Evolutionary conservation across 192 early-diverging fungal genomes (phyloP).

Genomic region (Coemansia sp.): DNA sequence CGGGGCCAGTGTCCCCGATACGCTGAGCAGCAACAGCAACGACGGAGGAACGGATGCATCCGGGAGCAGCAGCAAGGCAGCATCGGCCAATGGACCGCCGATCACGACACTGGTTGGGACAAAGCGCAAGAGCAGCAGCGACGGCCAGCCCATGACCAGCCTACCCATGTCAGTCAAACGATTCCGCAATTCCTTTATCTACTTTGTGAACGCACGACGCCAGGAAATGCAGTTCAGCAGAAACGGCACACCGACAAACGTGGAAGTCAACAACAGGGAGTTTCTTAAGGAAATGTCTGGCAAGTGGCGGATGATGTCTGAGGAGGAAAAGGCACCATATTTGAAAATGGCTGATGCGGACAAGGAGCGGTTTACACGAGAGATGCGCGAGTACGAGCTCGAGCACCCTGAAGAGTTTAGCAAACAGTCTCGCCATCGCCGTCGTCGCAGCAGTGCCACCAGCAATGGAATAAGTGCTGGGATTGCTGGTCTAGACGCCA

Average conservation of each 20-base stretch:
- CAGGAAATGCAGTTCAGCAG: slow-evolving; percentile 19
- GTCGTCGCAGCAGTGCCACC: slow-evolving; percentile 33
- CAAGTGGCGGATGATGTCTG: slow-evolving; percentile 42
- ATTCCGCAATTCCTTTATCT: slow-evolving; percentile 56
- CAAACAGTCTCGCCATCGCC: slow-evolving; percentile 14
- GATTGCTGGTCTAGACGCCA: background rate
- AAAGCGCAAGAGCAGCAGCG: slow-evolving; percentile 49
- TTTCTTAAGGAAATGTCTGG: slow-evolving; percentile 50
- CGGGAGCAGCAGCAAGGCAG: slow-evolving; percentile 1
- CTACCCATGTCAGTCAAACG: slow-evolving; percentile 46
- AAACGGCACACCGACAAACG: slow-evolving; percentile 23
- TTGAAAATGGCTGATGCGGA: slow-evolving; percentile 37
- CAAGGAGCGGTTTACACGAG: slow-evolving; percentile 44
- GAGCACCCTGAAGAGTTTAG: slow-evolving; percentile 37
- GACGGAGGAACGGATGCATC: background rate
- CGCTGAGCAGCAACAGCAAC: background rate
- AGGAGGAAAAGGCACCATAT: slow-evolving; percentile 44
- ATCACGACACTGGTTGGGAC: slow-evolving; percentile 42
- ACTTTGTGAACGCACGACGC: slow-evolving; percentile 46
- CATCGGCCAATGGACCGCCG: slow-evolving; percentile 21
- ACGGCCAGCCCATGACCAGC: slow-evolving; percentile 41
- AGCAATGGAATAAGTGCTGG: slow-evolving; percentile 5
- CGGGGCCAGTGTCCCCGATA: background rate
- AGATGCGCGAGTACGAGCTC: slow-evolving; percentile 44
- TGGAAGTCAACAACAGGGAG: slow-evolving; percentile 43